Evolutionary conservation across 1,139 yeast species (phyloP), one percentile per base, ranked within the genome.

Genomic region (Magnusiomyces tetraspermus): DNA sequence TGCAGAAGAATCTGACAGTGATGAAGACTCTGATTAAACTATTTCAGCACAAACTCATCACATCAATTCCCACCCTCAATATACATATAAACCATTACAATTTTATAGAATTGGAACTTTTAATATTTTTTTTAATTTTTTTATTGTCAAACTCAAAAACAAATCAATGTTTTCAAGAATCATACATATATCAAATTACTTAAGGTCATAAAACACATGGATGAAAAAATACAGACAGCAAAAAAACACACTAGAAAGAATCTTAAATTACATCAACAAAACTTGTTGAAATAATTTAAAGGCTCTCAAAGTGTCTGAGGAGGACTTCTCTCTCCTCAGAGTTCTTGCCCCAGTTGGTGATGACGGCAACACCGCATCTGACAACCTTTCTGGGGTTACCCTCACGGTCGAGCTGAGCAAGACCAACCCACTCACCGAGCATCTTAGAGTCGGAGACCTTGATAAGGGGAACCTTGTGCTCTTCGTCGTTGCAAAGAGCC

Each of bases 381-480:
- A 94, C 98, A 71, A 92, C 97, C 89, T 92, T 92, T 83, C 97
- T 89, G 79, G 97, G 97, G 83, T 90, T 89, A 79, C 98, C 99
- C 72, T 92, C 98, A 81, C 96, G 89, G 95, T 92, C 98, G 71
- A 92, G 85, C 80, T 89, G 92, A 81, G 97, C 94, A 69, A 92
- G 83, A 84, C 99, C 99, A 72, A 97, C 98, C 99, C 98, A 92
- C 82, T 92, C 97, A 83, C 99, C 99, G 74, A 92, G 85, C 81
- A 88, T 88, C 85, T 92, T 92, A 74, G 97, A 96, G 75, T 94
- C 98, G 68, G 97, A 88, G 68, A 92, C 97, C 86, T 92, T 92
- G 84, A 94, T 86, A 76, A 92, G 83, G 71, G 98, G 97, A 68
- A 92, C 88, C 80, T 88, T 88, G 77, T 84, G 83, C 74, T 88